A percentile compares a stretch with the other conserved stretches of the same genome.
These are phyloP conservation scores for Solanum arcanum DNA, from an alignment of 257 asterid species.

Conservation along the genomic window DNA sequence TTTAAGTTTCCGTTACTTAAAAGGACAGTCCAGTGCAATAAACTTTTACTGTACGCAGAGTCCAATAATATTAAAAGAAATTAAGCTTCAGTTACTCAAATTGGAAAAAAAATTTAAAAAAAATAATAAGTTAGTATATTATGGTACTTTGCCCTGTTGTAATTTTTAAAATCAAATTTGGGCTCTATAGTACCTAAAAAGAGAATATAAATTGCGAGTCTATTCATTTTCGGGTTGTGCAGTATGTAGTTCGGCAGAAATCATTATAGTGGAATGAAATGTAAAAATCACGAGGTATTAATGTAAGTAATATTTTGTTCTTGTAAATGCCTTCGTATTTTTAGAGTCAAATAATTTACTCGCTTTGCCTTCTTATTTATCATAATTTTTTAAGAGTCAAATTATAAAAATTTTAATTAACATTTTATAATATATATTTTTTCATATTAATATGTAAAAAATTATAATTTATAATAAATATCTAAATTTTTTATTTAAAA, in stretches of 20 bases:
- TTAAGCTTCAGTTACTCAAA: background rate
- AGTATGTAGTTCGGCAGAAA: background rate
- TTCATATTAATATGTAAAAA: too few species aligned
- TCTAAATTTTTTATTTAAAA: too few species aligned
- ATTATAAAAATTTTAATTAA: too few species aligned
- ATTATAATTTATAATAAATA: too few species aligned
- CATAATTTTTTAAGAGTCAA: too few species aligned
- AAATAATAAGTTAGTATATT: background rate
- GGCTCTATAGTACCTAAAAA: background rate
- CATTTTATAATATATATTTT: too few species aligned
- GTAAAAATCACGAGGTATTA: background rate
- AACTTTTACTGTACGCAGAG: fast-evolving
- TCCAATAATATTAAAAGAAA: background rate
- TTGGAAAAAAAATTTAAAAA: background rate
- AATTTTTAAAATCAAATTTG: background rate
- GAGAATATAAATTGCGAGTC: background rate
- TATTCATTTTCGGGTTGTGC: background rate
- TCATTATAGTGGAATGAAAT: background rate
- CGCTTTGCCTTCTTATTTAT: too few species aligned
- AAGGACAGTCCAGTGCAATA: background rate
- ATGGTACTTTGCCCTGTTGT: background rate
- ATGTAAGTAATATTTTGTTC: background rate
- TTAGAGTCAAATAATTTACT: background rate
- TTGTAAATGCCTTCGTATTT: background rate
- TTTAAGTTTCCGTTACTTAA: background rate